Base-by-base conservation (phyloP, 176 grass and related monocot species). In the Hsuehochloa calcarea region DNA sequence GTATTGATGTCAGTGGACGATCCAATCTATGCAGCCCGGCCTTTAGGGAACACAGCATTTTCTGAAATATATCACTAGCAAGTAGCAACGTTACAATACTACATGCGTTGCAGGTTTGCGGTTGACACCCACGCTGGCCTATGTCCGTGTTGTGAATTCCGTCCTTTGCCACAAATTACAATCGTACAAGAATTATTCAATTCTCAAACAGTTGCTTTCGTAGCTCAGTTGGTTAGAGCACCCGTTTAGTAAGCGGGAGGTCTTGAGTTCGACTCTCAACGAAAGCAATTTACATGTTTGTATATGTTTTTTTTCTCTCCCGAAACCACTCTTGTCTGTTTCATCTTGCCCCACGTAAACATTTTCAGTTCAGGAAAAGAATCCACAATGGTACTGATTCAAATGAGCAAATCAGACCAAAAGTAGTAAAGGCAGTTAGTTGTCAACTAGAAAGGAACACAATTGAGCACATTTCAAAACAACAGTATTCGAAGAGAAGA, bases 181-280 rank as follows among this genome's bases (percentile, higher is more conserved):
- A 5, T 1, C 0, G 16, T 16, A 3, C n/a, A 9, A 0, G 0
- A 56, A n/a, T 58, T 59, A 59, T 23, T 23, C 55, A 10, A 5
- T 4, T 1, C 3, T 10, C 0, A 1, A 0, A 4, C n/a, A 15
- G 60, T 14, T 5, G 89, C 89, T 96, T 83, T 91, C 82, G 75
- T 92, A 92, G 92, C 92, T 92, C 92, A 90, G 89, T 92, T 97
- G 85, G 89, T 97, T 97, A 92, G 87, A 97, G 87, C 91, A 97
- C 94, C 94, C 85, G 89, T 90, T 97, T 93, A 93, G 94, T 97
- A 97, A 97, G 89, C 87, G 91, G 94, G 91, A 94, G 91, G 85
- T 97, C 89, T 92, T 92, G 91, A 97, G 89, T 94, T 94, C 85
- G 62, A 94, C 85, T 94, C 94, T 92, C 92, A 97, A 90, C 52